Evolutionary conservation across 129 eudicot genomes (phyloP).

Genomic region (Heracleum sosnowskyi): DNA sequence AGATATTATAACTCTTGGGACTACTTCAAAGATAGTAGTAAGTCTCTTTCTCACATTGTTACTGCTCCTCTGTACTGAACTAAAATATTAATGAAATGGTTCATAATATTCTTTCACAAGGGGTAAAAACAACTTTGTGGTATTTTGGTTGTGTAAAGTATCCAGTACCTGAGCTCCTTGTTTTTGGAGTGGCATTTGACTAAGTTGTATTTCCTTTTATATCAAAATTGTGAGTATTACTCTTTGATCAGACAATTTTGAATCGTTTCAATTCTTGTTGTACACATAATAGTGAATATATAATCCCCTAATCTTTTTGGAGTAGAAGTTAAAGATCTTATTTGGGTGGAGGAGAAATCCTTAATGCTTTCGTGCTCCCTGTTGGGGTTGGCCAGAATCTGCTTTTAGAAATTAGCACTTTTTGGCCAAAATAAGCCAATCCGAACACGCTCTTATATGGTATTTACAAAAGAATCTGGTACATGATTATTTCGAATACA

Average conservation of each 20-base stretch:
- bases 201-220: background rate
- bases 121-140: background rate
- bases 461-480: background rate
- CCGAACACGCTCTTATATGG: background rate
- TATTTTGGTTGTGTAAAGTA: background rate
- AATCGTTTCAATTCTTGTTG: background rate
- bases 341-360: background rate
- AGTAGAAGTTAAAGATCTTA: background rate
- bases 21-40: constrained; percentile 73
- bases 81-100: background rate
- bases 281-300: background rate
- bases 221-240: background rate
- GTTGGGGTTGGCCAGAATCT: background rate
- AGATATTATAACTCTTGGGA: constrained; percentile 82
- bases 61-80: background rate
- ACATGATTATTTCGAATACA: background rate
- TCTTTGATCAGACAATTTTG: background rate
- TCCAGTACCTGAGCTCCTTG: background rate
- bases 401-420: background rate
- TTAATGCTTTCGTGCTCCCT: background rate
- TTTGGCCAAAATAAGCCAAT: background rate
- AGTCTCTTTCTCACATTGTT: constrained; percentile 19
- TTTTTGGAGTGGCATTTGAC: background rate
- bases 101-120: background rate
- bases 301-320: background rate